These are phyloP conservation scores for Tetrapisispora arboricola DNA, from an alignment of 805 yeast species.

Conservation along the genomic window DNA sequence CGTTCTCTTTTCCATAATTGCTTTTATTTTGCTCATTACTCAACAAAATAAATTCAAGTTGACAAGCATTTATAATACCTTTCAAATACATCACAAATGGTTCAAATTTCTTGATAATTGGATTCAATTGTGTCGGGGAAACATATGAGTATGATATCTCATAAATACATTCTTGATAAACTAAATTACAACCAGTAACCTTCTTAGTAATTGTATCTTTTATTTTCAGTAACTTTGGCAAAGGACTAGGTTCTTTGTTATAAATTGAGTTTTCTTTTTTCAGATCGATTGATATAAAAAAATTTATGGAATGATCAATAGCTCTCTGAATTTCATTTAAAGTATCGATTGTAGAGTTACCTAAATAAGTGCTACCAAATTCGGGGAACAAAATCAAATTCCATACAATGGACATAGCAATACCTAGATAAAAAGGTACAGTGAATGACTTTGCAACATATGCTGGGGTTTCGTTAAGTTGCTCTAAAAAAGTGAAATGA, in stretches of 20 bases:
- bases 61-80: slow-evolving; percentile 40
- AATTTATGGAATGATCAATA: slow-evolving; percentile 31
- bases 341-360: slow-evolving; percentile 33
- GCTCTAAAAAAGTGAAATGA: slow-evolving; percentile 38
- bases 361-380: slow-evolving; percentile 41
- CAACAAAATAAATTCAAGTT: slow-evolving; percentile 33
- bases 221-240: slow-evolving; percentile 28
- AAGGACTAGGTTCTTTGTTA: slow-evolving; percentile 15
- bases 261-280: slow-evolving; percentile 10
- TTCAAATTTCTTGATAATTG: slow-evolving; percentile 27
- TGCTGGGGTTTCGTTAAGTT: slow-evolving; percentile 25
- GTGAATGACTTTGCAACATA: slow-evolving; percentile 30
- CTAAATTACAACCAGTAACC: slow-evolving; percentile 29
- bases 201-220: slow-evolving; percentile 29
- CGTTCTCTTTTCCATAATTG: not conserved
- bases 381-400: slow-evolving; percentile 40
- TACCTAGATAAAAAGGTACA: slow-evolving; percentile 38
- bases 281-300: slow-evolving; percentile 27
- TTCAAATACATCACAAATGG: slow-evolving; percentile 28
- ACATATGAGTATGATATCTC: slow-evolving; percentile 40
- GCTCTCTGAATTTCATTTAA: slow-evolving; percentile 33
- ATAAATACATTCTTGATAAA: slow-evolving; percentile 38
- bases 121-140: slow-evolving; percentile 34
- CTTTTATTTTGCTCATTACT: slow-evolving; percentile 13
- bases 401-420: slow-evolving; percentile 35